Evolutionary conservation across 495 filamentous ascomycete genomes (phyloP).

Genomic region (Penicillium malachiteum): DNA sequence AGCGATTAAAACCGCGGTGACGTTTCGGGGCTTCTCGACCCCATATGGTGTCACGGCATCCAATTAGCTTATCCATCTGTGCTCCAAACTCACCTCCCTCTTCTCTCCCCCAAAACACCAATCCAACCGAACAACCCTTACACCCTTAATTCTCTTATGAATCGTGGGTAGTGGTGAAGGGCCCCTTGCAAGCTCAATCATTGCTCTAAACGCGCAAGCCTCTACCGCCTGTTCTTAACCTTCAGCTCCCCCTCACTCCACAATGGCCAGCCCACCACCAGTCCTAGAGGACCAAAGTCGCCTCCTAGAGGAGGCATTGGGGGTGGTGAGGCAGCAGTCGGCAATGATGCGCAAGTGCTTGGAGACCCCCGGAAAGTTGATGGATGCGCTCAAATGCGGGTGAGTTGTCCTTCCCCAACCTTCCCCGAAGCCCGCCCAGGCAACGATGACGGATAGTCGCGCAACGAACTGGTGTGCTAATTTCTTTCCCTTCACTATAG

Average conservation of each 20-base stretch:
- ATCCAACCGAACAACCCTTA: background rate
- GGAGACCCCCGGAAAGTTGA: constrained; percentile 96
- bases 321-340: constrained; percentile 94
- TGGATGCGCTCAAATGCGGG: constrained; percentile 99
- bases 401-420: constrained; percentile 40
- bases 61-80: constrained; percentile 15
- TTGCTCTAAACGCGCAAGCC: constrained; percentile 27
- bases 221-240: constrained; percentile 32
- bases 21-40: constrained; percentile 21
- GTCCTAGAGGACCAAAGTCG: constrained; percentile 87
- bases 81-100: background rate
- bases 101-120: constrained; percentile 1
- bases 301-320: constrained; percentile 93
- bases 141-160: constrained; percentile 8
- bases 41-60: constrained; percentile 9
- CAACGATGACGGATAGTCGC: constrained; percentile 29
- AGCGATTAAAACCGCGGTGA: constrained; percentile 5
- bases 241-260: constrained; percentile 25
- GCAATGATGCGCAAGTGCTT: constrained; percentile 95
- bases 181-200: constrained; percentile 8
- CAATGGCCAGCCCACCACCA: constrained; percentile 61
- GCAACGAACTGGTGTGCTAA: constrained; percentile 18
- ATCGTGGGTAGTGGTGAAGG: constrained; percentile 8
- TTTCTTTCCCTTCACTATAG: constrained; percentile 42
- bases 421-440: constrained; percentile 21